Evolutionary conservation across 176 grass and related monocot species (phyloP).

Genomic region (Cenchrus purpureus): DNA sequence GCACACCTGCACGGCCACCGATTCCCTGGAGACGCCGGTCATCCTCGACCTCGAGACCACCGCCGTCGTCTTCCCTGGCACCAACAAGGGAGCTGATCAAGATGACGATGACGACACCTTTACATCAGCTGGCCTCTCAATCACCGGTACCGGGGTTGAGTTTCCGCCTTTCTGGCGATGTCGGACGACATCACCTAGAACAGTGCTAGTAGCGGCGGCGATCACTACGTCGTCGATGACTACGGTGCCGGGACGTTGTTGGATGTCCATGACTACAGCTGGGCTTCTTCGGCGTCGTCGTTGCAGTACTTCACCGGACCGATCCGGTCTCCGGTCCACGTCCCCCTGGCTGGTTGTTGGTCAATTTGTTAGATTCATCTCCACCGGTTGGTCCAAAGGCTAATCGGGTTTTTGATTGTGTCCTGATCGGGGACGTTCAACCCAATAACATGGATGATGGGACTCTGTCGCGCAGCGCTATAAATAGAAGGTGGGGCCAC

Average conservation of each 20-base stretch:
- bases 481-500: no score
- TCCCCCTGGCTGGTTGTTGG: background rate
- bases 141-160: background rate
- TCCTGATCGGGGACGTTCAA: no score
- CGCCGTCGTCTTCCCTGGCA: background rate
- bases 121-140: no score
- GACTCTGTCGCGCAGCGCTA: no score
- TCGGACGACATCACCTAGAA: slow-evolving; percentile 24
- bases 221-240: no score
- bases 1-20: slow-evolving; percentile 41
- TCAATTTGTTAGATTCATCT: no score
- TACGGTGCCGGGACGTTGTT: no score
- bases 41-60: slow-evolving; percentile 64
- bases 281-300: background rate
- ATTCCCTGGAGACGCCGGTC: slow-evolving; percentile 7
- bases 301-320: slow-evolving; percentile 33
- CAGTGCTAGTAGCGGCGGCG: background rate
- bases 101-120: background rate
- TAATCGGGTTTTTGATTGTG: no score
- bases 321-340: slow-evolving; percentile 51
- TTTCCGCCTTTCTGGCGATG: slow-evolving; percentile 15
- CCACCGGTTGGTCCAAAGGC: no score
- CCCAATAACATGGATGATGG: no score
- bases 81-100: no score
- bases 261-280: background rate